Evolutionary conservation across 2,329 filamentous ascomycete genomes (phyloP), one percentile per base, ranked within the genome.

Genomic region (Zymoseptoria passerinii): DNA sequence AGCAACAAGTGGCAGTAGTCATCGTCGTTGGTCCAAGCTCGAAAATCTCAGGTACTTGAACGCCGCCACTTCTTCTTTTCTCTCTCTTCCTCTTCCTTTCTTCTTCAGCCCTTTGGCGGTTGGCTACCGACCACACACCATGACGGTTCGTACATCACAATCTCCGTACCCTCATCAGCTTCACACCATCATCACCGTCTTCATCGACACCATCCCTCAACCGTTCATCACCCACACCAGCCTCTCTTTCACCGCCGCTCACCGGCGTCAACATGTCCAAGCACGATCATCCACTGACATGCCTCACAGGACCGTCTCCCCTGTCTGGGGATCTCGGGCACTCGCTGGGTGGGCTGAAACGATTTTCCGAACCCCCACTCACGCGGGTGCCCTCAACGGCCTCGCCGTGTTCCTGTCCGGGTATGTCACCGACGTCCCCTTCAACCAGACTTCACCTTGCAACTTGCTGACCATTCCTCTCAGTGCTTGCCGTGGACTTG

Each of bases 401-500:
- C 83, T 82, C 68, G 79, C 83, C 6, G 80, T 88, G 64, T 80
- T 90, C 64, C 74, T 90, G 67, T 90, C 87, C 71, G 87, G 84
- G 83, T 86, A 79, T 72, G 81, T 56, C 50, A 9, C 27, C 23
- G 23, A 23, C 6, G 16, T 10, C 27, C 1, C 20, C 28, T 29
- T 13, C 50, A 10, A 20, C 10, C 50, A 10, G 18, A n/a, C 13
- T 54, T 35, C 44, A 52, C 16, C 13, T 52, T 64, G 76, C 63
- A 77, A 19, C 8, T 29, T 28, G 35, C 28, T 54, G 54, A 65
- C 76, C 65, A 56, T 35, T 44, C 57, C 19, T 52, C 51, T 60
- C 61, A 87, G 87, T 70, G 88, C 86, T 72, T 88, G 86, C 62
- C 86, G 88, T 67, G 88, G 88, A 70, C 79, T 92, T 6, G 88